These are phyloP conservation scores for Eucalyptus polyanthemos DNA, from an alignment of 345 rosid genomes.

Conservation along the genomic window DNA sequence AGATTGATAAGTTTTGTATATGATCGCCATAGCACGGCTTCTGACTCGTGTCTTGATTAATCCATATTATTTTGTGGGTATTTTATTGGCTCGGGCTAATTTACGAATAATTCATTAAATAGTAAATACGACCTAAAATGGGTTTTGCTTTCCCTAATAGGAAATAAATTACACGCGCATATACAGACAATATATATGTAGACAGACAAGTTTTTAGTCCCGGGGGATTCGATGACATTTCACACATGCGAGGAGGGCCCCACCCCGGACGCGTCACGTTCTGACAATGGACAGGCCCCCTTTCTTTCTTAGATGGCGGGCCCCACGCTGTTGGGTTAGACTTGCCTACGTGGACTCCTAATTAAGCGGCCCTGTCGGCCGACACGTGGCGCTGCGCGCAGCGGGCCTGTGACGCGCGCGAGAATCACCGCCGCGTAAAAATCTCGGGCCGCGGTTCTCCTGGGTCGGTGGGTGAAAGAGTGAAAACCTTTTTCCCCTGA, in stretches of 20 bases:
- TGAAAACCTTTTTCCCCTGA: neutral
- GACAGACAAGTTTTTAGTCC: neutral
- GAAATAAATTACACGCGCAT: neutral
- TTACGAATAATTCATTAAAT: neutral
- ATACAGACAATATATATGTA: no score
- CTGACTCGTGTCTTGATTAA: rapidly evolving
- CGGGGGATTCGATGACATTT: neutral
- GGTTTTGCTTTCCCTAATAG: neutral
- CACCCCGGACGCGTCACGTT: neutral
- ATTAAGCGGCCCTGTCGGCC: neutral
- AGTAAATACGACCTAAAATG: neutral
- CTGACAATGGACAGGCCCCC: neutral
- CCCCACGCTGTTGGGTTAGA: neutral
- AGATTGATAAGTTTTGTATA: no score
- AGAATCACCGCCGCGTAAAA: neutral
- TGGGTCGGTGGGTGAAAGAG: neutral
- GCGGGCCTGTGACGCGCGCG: neutral
- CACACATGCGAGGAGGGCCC: neutral
- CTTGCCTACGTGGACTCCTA: neutral
- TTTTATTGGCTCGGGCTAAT: neutral
- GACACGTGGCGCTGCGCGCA: neutral
- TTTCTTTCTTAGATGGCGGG: neutral
- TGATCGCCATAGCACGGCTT: rapidly evolving
- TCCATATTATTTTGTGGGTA: neutral
- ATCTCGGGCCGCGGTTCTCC: neutral